Evolutionary conservation across 2,329 filamentous ascomycete genomes (phyloP), one percentile per base, ranked within the genome.

Genomic region (Metarhizium robertsii): DNA sequence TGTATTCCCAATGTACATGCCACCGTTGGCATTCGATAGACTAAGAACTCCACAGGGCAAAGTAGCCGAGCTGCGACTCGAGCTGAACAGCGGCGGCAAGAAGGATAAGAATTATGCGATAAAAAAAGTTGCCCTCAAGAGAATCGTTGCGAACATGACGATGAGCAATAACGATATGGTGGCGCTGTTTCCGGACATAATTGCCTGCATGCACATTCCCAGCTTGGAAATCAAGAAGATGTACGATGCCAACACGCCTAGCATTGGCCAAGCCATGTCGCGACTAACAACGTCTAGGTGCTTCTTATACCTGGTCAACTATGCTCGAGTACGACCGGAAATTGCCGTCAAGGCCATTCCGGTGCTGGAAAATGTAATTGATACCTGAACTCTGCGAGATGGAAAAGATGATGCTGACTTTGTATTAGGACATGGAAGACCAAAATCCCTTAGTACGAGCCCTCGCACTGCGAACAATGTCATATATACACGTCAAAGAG

Each of bases 131-230:
- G 92, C 94, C 11, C 80, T 99, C 60, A 99, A 99, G 81, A 96
- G 96, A 80, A 97, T 99, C 64, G 94, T 99, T 65, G 94, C 94
- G 70, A 99, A 99, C 71, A 99, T 99, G 94, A 99, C 94, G 61
- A 99, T 99, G 94, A 97, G 92, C 82, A 99, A 99, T 75, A 99
- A 97, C 68, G 94, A 99, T 72, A 99, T 99, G 94, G 88, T 97
- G 55, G 91, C 90, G 43, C 78, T 99, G 53, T 99, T 99, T 65
- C 91, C 92, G 18, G 94, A 99, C 69, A 88, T 99, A 58, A 89
- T 99, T 64, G 85, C 79, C 60, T 97, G 92, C 78, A 99, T 99
- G 94, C 85, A 89, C 64, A 89, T 99, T 59, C 87, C 86, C 53
- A 95, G 88, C 65, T 76, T 99, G 70, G 94, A 99, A 74, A 96